Base-by-base conservation (phyloP, 177 flowering plant genomes). In the Vitis hybrid region DNA sequence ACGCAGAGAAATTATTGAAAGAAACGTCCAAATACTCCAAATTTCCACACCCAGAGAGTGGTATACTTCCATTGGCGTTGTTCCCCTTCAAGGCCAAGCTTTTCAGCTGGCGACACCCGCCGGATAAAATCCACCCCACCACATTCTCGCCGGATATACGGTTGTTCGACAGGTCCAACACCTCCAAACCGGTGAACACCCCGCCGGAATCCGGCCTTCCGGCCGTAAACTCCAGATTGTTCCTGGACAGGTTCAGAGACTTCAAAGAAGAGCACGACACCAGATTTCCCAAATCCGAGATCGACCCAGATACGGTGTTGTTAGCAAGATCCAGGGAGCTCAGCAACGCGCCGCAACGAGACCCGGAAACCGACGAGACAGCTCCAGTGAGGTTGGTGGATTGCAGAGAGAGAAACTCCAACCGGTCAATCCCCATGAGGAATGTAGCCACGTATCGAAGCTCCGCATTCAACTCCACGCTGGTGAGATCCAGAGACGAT, bases 81-180 rank as follows among this genome's bases (percentile, higher is more conserved):
- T 90, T 93, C 15, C 90, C 86, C 67, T 73, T 77, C 69, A 93
- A 64, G 45, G 81, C 65, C 74, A 92, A 69, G 51, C 57, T 55
- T 67, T 69, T 68, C 26, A 92, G 71, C 22, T 64, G 76, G 1
- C 45, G 55, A 67, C 93, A 90, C 9, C 89, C 89, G 14, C 67
- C 71, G n/a, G 83, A 77, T 0, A 82, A 55, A 13, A 90, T 52
- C 85, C 83, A 90, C 0, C 82, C 71, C 12, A 88, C 68, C 1
- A 79, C 75, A 52, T 73, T 73, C 1, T 74, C 69, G 3, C 89
- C 90, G 0, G 79, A 68, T 48, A 92, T 70, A 64, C 58, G 72
- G 59, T 93, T 93, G 70, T 11, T 74, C 13, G 98, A 93, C 62
- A 91, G 85, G 80, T 93, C 97, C 49, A 93, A 81, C 15, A 57